Evolutionary conservation across 768 basidiomycete species (phyloP).

Genomic region (Amylocystis lapponica): DNA sequence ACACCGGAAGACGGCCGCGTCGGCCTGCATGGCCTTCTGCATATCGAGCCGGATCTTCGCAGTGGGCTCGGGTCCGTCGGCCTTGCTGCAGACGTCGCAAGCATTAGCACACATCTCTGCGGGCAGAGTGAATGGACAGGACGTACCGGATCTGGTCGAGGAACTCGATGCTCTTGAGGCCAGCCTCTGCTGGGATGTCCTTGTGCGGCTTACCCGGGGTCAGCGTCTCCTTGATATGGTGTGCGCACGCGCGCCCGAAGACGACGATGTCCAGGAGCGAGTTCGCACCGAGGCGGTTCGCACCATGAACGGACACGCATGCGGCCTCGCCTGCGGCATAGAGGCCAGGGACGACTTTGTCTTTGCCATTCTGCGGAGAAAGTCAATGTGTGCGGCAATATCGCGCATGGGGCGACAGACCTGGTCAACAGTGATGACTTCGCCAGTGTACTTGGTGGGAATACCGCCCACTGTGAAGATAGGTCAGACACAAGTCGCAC

Average conservation of each 20-base stretch:
- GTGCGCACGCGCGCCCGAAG: constrained; percentile 98
- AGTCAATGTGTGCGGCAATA: not conserved
- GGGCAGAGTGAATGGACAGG: not conserved
- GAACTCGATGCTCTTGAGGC: constrained; percentile 77
- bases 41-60: constrained; percentile 89
- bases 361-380: constrained; percentile 64
- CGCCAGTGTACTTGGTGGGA: constrained; percentile 97
- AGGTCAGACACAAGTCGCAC: too few species aligned
- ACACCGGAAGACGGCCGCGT: constrained; percentile 94
- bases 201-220: constrained; percentile 91
- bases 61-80: constrained; percentile 79
- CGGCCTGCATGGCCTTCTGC: constrained; percentile 99
- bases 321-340: constrained; percentile 99
- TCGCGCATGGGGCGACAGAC: constrained; percentile 20
- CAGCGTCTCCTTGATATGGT: constrained; percentile 91
- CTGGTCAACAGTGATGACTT: constrained; percentile 84
- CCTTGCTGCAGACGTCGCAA: constrained; percentile 39
- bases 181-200: constrained; percentile 79
- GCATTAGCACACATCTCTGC: not conserved
- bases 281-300: constrained; percentile 99
- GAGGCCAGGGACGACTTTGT: constrained; percentile 90
- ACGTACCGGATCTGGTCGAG: constrained; percentile 77
- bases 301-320: constrained; percentile 97
- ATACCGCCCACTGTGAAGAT: constrained; percentile 87
- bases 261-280: constrained; percentile 98